Base-by-base conservation (phyloP, 495 filamentous ascomycete species). In the Immersiella caudata region DNA sequence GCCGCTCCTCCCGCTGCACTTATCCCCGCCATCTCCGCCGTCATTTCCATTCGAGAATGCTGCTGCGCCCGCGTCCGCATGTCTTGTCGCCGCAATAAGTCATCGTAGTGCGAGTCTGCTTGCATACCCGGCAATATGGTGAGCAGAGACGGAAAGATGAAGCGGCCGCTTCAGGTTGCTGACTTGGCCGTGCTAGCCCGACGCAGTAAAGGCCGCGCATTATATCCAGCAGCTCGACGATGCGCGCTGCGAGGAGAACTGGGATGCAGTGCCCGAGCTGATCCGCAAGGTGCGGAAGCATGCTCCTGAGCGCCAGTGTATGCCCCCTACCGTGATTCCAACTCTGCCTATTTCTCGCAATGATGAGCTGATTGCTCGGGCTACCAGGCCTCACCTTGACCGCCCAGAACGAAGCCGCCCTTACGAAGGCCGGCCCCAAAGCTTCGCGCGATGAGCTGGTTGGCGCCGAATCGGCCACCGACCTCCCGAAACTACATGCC, bases 281-380 rank as follows among this genome's bases (percentile, higher is more conserved):
- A 87, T 91, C 70, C 87, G 93, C 70, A 98, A 99, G 79, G 86
- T 97, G 67, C 90, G 87, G 71, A 97, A 98, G 74, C 94, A 98
- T 85, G 92, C 93, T 67, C 90, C 93, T 55, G 88, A 94, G 35
- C 88, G 90, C 73, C 85, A 85, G 75, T 97, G 95, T 97, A 89
- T 66, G 85, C 75, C 62, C 54, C 71, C 68, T 68, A 27, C 40
- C 62, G 46, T 64, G 61, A 51, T 26, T 40, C 57, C 56, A 20
- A 27, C 12, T 22, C 50, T 20, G 20, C 26, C 63, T 3, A 46
- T 46, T 21, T 51, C 67, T 70, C 57, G 68, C 55, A 36, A 14
- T 12, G 5, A 46, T 18, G 40, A 18, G 16, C 40, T 46, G 40
- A 22, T 46, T 65, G 18, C 49, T 20, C 46, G 56, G 11, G 3